phyloP scores from a whole-genome alignment of 345 rosid species.

The Brassica nigra region DNA sequence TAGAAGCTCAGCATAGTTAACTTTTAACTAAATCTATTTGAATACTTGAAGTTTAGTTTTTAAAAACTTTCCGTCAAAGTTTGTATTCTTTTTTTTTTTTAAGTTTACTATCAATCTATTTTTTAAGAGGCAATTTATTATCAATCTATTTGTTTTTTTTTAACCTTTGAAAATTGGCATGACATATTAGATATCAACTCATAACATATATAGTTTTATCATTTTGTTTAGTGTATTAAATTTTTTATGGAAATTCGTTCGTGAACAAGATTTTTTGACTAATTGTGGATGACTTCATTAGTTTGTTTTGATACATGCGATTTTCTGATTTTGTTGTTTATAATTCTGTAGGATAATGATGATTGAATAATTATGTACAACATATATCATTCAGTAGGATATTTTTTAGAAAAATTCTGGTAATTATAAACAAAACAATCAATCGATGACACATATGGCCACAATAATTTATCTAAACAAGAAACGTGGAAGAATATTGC shows the following conservation, averaged over 20 bases:
- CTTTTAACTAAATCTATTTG: neutral
- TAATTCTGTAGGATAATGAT: neutral
- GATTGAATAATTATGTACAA: neutral
- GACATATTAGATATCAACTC: neutral
- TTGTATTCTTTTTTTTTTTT: neutral
- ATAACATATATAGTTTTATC: neutral
- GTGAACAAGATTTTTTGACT: neutral
- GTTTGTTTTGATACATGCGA: neutral
- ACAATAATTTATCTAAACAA: neutral
- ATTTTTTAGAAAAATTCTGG: no score
- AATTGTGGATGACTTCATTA: neutral
- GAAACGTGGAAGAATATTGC: constrained; percentile 9
- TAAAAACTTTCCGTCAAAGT: neutral
- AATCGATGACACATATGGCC: neutral
- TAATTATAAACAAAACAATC: neutral
- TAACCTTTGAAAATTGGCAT: neutral
- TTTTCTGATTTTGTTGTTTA: neutral
- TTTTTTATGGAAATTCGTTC: neutral
- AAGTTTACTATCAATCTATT: no score
- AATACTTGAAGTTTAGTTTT: neutral
- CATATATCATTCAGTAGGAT: neutral
- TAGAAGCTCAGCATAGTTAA: neutral
- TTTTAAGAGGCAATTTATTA: neutral
- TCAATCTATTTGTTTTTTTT: neutral
- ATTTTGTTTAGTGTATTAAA: neutral